A percentile compares a stretch with the other conserved stretches of the same genome.
Conservation (phyloP, 345 rosid genomes). For the Dipteronia sinensis region DNA sequence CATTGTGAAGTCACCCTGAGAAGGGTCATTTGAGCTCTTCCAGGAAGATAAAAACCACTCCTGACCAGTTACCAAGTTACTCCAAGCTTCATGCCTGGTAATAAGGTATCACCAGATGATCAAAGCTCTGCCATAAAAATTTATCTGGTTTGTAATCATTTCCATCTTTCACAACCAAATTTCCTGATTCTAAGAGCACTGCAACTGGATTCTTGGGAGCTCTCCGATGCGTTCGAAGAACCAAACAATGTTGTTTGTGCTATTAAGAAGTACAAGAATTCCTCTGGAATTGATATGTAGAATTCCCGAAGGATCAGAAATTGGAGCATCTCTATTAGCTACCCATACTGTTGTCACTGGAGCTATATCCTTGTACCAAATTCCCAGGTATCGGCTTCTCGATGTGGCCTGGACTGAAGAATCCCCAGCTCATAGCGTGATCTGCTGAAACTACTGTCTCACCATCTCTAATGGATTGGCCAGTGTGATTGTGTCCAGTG, state of each 20-base stretch:
- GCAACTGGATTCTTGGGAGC: background rate
- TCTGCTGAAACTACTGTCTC: conserved; percentile 13
- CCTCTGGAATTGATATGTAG: background rate
- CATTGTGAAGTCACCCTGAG: background rate
- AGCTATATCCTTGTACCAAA: conserved; percentile 14
- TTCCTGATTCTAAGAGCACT: background rate
- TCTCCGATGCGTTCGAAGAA: background rate
- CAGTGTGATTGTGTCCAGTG: background rate
- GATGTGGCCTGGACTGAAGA: background rate
- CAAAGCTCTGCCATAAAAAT: conserved; percentile 26
- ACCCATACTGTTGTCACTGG: background rate
- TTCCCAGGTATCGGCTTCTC: conserved; percentile 20
- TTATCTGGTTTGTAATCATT: background rate
- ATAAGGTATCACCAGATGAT: conserved; percentile 21
- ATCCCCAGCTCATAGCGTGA: background rate
- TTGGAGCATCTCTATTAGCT: background rate
- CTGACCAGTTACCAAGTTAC: background rate
- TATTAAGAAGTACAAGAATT: background rate
- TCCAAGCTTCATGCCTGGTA: conserved; percentile 25
- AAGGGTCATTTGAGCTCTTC: conserved; percentile 1
- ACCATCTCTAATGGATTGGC: conserved; percentile 3
- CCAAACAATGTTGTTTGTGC: background rate
- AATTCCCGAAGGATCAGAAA: background rate
- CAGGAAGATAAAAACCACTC: background rate
- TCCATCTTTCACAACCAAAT: background rate